phyloP scores from a whole-genome alignment of 2,329 filamentous ascomycete species.

The Exutisphaerella laricina region DNA sequence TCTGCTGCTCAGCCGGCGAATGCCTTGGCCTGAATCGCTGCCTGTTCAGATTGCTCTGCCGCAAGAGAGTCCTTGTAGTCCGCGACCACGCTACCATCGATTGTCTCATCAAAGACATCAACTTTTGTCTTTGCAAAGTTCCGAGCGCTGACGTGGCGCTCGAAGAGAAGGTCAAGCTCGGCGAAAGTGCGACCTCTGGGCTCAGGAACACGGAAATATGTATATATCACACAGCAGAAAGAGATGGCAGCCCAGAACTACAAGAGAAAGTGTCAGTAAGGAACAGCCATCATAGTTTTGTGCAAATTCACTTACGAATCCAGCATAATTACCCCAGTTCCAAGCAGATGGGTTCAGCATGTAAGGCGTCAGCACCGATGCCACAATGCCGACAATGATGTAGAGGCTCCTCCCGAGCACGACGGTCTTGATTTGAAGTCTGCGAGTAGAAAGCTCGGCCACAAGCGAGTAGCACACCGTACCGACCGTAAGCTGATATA shows the following conservation, averaged over 20 bases:
- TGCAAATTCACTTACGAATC: constrained; percentile 47
- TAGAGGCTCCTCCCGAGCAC: constrained; percentile 70
- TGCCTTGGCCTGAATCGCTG: too few relatives aligned
- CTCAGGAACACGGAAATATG: constrained; percentile 74
- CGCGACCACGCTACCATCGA: too few relatives aligned
- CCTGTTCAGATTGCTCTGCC: too few relatives aligned
- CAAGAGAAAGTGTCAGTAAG: neutral
- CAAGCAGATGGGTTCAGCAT: constrained; percentile 86
- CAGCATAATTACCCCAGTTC: constrained; percentile 82
- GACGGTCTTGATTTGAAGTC: constrained; percentile 86
- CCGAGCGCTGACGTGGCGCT: constrained; percentile 63
- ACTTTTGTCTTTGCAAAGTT: constrained; percentile 60
- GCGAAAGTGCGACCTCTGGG: constrained; percentile 75
- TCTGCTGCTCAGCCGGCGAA: too few relatives aligned
- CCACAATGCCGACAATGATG: constrained; percentile 77
- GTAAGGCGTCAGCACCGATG: constrained; percentile 77
- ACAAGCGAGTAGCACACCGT: constrained; percentile 89
- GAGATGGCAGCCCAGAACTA: constrained; percentile 70
- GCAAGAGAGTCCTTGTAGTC: too few relatives aligned
- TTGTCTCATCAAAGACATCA: constrained; percentile 54
- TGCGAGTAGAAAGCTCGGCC: constrained; percentile 72
- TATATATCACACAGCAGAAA: constrained; percentile 74
- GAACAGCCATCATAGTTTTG: too few relatives aligned
- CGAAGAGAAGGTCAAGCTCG: constrained; percentile 80
- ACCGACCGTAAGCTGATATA: constrained; percentile 82